Base-by-base conservation (phyloP, 306 rosid species). In the Trifolium repens region DNA sequence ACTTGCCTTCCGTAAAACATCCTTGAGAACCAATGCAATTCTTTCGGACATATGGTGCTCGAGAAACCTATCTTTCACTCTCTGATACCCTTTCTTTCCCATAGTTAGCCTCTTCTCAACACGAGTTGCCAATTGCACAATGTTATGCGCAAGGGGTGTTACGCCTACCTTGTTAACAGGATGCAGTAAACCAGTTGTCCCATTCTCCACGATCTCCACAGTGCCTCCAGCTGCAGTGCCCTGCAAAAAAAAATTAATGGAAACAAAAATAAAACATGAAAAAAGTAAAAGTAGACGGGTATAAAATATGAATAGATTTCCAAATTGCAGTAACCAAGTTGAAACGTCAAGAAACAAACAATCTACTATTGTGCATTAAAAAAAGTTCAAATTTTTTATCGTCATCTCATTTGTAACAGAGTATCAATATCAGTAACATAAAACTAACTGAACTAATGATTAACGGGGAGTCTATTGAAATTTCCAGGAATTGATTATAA, bases 201-300 rank as follows among this genome's bases (percentile, higher is more conserved):
- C 96, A 79, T 91, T 86, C 78, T 81, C 91, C 78, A 91, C 94
- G 44, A 94, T 94, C 86, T 91, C 97, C 91, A 85, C 89, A 11
- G 98, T 91, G 26, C 97, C 96, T 70, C 97, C 97, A 64, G 97
- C 98, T 3, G 94, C 96, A 15, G 96, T 91, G 61, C 97, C 98
- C 98, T 80, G 71, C 39, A n/a, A 58, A 57, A 22, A 22, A 4
- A 8, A 65, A 49, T 34, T 11, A 73, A 67, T 35, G 19, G 30
- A 17, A 53, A 44, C 27, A 8, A 50, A 54, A 3, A 39, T 0
- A 12, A 42, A 9, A 26, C 16, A 57, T 35, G 49, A 69, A 50
- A 46, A 24, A 63, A 62, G 54, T 3, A 26, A 13, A 35, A 67
- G 53, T 17, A 71, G 35, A 55, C 14, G 35, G 3, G 66, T 42